A percentile compares a stretch with the other conserved stretches of the same genome.
phyloP scores from a whole-genome alignment of 2,329 filamentous ascomycete species.

The Xylaria sp. region DNA sequence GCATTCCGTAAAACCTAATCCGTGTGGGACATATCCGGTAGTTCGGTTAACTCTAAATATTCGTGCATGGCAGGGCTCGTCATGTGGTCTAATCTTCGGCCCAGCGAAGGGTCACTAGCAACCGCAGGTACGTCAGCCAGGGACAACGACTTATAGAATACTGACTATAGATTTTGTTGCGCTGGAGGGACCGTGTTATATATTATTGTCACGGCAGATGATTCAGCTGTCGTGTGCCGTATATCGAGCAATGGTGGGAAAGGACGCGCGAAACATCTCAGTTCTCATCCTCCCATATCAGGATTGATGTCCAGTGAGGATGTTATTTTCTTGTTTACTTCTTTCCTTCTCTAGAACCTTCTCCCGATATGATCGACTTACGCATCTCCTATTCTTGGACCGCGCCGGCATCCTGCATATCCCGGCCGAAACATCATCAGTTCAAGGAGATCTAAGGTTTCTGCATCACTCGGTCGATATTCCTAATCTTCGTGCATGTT shows the following conservation, averaged over 20 bases:
- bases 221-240: background rate
- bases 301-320: background rate
- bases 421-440: background rate
- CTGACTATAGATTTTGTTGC: background rate
- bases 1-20: background rate
- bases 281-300: background rate
- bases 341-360: too few relatives aligned
- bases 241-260: background rate
- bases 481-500: background rate
- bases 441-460: background rate
- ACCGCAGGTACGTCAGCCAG: background rate
- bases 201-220: background rate
- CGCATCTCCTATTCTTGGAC: background rate
- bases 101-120: background rate
- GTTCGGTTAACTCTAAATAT: background rate
- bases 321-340: background rate
- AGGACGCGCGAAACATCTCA: background rate
- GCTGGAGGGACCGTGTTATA: background rate
- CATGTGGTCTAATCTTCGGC: background rate
- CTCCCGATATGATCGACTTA: background rate
- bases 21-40: background rate
- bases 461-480: background rate
- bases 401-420: background rate
- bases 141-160: background rate
- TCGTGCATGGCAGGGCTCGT: background rate